A percentile compares a stretch with the other conserved stretches of the same genome.
Conservation (phyloP, 2,329 filamentous ascomycete genomes). For the Cladophialophora carrionii region DNA sequence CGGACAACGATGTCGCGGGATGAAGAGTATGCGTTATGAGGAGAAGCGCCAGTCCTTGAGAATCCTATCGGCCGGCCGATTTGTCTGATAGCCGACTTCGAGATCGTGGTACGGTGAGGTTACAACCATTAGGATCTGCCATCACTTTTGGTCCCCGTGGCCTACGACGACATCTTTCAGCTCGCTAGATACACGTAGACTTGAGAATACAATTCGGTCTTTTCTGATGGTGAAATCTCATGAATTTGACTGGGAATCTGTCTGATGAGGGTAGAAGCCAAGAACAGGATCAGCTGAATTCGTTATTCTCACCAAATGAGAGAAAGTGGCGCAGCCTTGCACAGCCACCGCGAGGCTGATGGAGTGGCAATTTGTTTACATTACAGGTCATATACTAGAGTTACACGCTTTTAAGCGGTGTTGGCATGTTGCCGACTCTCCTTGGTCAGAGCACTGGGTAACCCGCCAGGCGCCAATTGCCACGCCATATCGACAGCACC, state of each 20-base stretch:
- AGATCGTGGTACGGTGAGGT: background rate
- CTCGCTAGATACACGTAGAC: background rate
- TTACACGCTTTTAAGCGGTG: background rate
- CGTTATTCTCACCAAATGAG: background rate
- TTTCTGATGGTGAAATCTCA: background rate
- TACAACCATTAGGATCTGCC: background rate
- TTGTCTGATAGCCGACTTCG: background rate
- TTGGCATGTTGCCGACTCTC: slow-evolving; percentile 15
- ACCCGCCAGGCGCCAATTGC: slow-evolving; percentile 35
- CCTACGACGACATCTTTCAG: background rate
- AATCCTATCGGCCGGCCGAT: too few relatives aligned
- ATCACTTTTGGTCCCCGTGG: background rate
- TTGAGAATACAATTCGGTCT: background rate
- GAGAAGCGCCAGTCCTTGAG: background rate
- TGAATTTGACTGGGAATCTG: background rate
- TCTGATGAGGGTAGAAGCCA: background rate
- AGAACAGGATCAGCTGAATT: background rate
- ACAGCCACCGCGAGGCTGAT: background rate
- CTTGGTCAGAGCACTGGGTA: slow-evolving; percentile 29
- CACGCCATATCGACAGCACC: slow-evolving; percentile 80
- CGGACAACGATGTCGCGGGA: too few relatives aligned
- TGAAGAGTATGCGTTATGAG: background rate
- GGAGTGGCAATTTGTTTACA: background rate
- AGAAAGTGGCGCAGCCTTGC: background rate
- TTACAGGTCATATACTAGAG: background rate